phyloP scores from a whole-genome alignment of 768 basidiomycete genomes.

The Hygrocybe coccinea region DNA sequence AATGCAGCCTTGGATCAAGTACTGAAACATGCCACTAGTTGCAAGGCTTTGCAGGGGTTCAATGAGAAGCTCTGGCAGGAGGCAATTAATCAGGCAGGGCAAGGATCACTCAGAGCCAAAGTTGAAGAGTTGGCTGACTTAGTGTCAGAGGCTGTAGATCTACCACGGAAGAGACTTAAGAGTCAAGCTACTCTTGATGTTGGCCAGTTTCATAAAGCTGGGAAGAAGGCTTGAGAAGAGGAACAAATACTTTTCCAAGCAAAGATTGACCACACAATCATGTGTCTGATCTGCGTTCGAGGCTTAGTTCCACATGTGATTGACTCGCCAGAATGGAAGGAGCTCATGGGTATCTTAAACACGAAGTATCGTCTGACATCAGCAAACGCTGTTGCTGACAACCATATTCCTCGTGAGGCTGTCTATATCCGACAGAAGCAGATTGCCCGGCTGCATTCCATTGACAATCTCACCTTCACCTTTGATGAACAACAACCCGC shows the following conservation, averaged over 20 bases:
- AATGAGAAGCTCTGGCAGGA: conserved; percentile 2
- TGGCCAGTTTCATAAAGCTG: neutral
- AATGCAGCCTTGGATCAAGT: conserved; percentile 4
- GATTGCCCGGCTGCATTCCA: neutral
- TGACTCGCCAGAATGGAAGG: conserved; percentile 23
- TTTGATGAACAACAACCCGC: conserved; percentile 18
- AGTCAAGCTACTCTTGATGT: conserved; percentile 10
- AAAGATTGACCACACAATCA: conserved; percentile 18
- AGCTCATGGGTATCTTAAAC: conserved; percentile 16
- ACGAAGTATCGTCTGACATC: conserved; percentile 6
- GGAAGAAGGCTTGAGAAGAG: conserved; percentile 7
- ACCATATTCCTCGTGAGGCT: conserved; percentile 15
- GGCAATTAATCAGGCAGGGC: neutral
- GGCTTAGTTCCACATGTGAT: conserved; percentile 20
- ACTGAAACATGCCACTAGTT: neutral
- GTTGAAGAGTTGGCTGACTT: neutral
- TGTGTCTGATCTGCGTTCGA: conserved; percentile 20
- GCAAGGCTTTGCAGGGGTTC: neutral
- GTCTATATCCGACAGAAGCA: conserved; percentile 5
- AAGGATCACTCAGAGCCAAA: neutral
- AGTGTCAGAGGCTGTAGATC: neutral
- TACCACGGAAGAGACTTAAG: conserved; percentile 4
- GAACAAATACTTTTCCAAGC: neutral
- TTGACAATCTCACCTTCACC: conserved; percentile 14
- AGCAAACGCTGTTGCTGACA: conserved; percentile 11